Conservation (phyloP, 1,284 basidiomycete species). For the Ceratobasidium papillatum region DNA sequence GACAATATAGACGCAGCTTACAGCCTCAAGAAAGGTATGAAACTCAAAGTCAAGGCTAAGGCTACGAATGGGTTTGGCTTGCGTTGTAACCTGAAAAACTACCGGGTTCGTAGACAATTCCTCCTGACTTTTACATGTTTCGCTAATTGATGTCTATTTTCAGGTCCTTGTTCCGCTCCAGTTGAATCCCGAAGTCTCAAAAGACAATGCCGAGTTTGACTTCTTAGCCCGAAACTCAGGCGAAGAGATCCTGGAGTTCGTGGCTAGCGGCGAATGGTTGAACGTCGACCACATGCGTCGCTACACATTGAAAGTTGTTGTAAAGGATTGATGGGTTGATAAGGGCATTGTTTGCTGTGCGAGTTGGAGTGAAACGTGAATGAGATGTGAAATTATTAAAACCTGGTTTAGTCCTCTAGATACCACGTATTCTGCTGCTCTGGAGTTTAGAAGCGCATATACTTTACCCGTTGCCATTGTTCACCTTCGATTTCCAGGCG, state of each 20-base stretch:
- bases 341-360: too few species aligned
- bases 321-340: neutral
- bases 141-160: neutral
- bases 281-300: neutral
- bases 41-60: neutral
- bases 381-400: too few species aligned
- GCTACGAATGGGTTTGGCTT: neutral
- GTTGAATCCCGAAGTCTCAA: neutral
- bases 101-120: neutral
- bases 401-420: too few species aligned
- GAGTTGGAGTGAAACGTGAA: too few species aligned
- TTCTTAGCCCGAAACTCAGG: neutral
- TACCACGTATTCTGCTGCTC: too few species aligned
- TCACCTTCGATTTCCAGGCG: too few species aligned
- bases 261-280: neutral
- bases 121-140: neutral
- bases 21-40: neutral
- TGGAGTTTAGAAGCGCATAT: too few species aligned
- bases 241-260: neutral
- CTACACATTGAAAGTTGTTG: neutral
- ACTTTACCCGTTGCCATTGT: too few species aligned
- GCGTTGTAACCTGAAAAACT: neutral
- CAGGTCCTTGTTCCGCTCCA: neutral
- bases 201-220: neutral
- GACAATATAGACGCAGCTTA: neutral